A percentile compares a stretch with the other conserved stretches of the same genome.
Evolutionary conservation across 345 rosid species (phyloP).

Genomic region (Microcos paniculata): DNA sequence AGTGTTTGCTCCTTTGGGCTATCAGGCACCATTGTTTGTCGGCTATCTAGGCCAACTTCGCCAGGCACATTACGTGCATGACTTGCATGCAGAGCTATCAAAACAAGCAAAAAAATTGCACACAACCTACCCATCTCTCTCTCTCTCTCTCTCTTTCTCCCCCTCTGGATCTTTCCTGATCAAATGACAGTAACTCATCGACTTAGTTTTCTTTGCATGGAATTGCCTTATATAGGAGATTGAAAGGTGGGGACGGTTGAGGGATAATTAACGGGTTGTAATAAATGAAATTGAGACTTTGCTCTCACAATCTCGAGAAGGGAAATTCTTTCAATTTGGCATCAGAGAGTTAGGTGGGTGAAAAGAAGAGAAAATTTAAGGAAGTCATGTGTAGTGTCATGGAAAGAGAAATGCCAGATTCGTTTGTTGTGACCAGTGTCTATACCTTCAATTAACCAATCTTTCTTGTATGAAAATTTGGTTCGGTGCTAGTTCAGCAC

Average conservation of each 20-base stretch:
- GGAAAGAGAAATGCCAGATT: background rate
- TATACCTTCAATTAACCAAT: background rate
- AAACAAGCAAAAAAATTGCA: conserved; percentile 21
- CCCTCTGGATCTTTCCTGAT: too few relatives aligned
- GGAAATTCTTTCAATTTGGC: conserved; percentile 28
- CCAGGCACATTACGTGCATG: conserved; percentile 38
- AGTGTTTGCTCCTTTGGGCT: conserved; percentile 18
- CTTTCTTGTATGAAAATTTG: background rate
- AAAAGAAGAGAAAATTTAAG: conserved; percentile 30
- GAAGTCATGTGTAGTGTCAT: conserved; percentile 19
- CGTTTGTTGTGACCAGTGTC: conserved; percentile 8
- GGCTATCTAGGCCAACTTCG: background rate
- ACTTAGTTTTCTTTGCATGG: conserved; percentile 13
- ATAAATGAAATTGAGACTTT: conserved; percentile 23
- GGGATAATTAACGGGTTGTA: conserved; percentile 31
- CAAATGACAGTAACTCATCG: background rate
- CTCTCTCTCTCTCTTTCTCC: background rate
- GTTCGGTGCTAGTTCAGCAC: background rate
- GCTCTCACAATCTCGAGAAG: conserved; percentile 39
- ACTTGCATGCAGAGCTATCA: conserved; percentile 30
- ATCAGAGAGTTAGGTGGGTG: conserved; percentile 33
- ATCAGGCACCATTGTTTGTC: background rate
- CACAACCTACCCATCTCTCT: conserved; percentile 18
- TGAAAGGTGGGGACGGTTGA: conserved; percentile 45
- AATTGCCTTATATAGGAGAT: conserved; percentile 24